Conservation (phyloP, 768 basidiomycete genomes). For the Xerocomus potaroensis region DNA sequence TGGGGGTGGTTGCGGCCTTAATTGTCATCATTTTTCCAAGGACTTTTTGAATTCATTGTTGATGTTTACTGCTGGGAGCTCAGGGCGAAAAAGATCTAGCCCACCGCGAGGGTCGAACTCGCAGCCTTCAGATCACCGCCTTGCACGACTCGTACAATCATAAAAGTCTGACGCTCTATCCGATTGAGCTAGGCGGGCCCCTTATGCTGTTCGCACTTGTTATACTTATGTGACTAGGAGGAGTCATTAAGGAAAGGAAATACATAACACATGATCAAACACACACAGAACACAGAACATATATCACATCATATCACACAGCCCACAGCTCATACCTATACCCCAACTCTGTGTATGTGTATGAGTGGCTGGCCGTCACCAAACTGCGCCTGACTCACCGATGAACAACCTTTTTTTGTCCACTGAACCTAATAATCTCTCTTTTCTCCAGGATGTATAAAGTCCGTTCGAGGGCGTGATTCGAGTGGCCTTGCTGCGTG, state of each 20-base stretch:
- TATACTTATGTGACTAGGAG: no score
- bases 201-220: no score
- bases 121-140: constrained; percentile 52
- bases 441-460: constrained; percentile 92
- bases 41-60: no score
- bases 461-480: constrained; percentile 87
- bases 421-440: constrained; percentile 80
- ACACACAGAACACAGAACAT: not conserved
- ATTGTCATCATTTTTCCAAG: not conserved
- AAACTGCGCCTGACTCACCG: constrained; percentile 26
- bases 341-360: constrained; percentile 29
- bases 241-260: no score
- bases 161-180: constrained; percentile 68
- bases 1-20: no score
- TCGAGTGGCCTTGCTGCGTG: constrained; percentile 84
- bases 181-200: constrained; percentile 63
- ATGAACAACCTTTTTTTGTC: constrained; percentile 56
- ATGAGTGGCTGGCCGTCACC: not conserved
- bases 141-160: constrained; percentile 15
- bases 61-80: no score
- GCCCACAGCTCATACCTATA: constrained; percentile 13
- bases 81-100: constrained; percentile 30
- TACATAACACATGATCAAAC: no score
- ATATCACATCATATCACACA: not conserved
- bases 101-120: constrained; percentile 64